Conservation (phyloP, 495 filamentous ascomycete genomes). For the Rhizodiscina lignyota region DNA sequence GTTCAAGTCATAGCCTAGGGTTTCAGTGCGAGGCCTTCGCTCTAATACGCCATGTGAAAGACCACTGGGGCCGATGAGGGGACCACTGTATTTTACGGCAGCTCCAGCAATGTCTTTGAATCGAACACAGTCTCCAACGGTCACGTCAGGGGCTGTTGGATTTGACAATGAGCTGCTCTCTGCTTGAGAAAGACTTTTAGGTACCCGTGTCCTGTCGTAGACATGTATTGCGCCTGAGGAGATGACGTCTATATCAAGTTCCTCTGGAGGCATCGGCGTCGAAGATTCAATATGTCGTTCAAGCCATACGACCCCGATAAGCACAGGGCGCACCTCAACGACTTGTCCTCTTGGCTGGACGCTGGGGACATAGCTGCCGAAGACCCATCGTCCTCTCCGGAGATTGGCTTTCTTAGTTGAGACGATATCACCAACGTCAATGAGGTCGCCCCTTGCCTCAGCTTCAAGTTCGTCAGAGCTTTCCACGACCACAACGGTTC, state of each 20-base stretch:
- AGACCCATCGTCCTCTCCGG: slow-evolving; percentile 30
- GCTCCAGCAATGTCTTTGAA: slow-evolving; percentile 34
- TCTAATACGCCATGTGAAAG: slow-evolving; percentile 15
- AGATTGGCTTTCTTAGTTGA: slow-evolving; percentile 33
- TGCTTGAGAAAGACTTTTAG: slow-evolving; percentile 8
- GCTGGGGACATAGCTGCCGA: slow-evolving; percentile 29
- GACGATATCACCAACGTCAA: slow-evolving; percentile 29
- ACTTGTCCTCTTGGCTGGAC: slow-evolving; percentile 29
- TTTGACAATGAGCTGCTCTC: slow-evolving; percentile 11
- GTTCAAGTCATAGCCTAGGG: slow-evolving; percentile 42
- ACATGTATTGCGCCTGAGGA: not conserved
- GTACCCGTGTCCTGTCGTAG: slow-evolving; percentile 1
- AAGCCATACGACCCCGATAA: slow-evolving; percentile 34
- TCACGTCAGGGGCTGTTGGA: slow-evolving; percentile 14
- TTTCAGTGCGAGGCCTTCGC: slow-evolving; percentile 29
- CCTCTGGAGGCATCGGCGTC: slow-evolving; percentile 4
- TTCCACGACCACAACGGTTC: slow-evolving; percentile 22
- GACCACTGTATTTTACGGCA: slow-evolving; percentile 29
- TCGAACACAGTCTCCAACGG: slow-evolving; percentile 29
- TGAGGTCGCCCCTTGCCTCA: slow-evolving; percentile 6
- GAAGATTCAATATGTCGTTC: not conserved
- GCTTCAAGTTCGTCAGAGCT: slow-evolving; percentile 13
- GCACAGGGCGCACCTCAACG: slow-evolving; percentile 25
- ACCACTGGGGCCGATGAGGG: slow-evolving; percentile 5
- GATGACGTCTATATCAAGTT: slow-evolving; percentile 8